phyloP scores from a whole-genome alignment of 2,329 filamentous ascomycete species.

The Capronia americana region DNA sequence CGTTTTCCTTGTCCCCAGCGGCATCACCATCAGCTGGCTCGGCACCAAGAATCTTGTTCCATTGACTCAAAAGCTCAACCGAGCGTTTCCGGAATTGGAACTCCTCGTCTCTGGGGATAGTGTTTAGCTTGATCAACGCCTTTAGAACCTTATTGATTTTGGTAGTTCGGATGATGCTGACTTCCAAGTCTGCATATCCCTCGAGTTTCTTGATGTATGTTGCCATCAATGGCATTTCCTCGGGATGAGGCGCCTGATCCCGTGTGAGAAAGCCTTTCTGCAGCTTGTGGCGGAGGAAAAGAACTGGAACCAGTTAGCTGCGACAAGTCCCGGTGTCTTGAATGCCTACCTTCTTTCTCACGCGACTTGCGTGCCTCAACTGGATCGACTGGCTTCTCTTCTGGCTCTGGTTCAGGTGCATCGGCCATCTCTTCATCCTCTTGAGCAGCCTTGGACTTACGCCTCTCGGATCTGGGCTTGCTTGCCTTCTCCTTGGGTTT shows the following conservation, averaged over 20 bases:
- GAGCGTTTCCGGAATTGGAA: conserved; percentile 88
- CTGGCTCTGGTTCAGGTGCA: conserved; percentile 56
- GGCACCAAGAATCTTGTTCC: conserved; percentile 80
- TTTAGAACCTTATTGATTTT: conserved; percentile 99
- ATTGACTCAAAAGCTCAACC: conserved; percentile 78
- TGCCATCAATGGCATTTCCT: conserved; percentile 59
- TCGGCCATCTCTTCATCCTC: conserved; percentile 65
- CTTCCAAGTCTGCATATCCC: conserved; percentile 77
- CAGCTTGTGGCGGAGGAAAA: conserved; percentile 91
- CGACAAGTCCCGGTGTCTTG: conserved; percentile 44
- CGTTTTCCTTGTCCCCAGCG: conserved; percentile 50
- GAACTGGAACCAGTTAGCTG: conserved; percentile 59
- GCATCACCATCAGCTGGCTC: conserved; percentile 56
- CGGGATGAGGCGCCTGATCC: conserved; percentile 82
- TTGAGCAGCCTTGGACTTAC: conserved; percentile 61
- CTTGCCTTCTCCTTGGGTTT: conserved; percentile 63
- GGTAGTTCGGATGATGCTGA: conserved; percentile 83
- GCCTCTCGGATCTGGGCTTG: conserved; percentile 64
- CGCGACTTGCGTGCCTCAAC: conserved; percentile 62
- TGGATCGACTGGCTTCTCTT: conserved; percentile 60
- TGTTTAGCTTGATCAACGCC: conserved; percentile 84
- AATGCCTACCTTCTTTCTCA: conserved; percentile 64
- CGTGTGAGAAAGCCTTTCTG: conserved; percentile 91
- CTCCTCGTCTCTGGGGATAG: conserved; percentile 86
- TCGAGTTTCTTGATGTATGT: conserved; percentile 73